phyloP scores from a whole-genome alignment of 345 rosid genomes.

The sweet orange (Citrus sinensis) region DNA sequence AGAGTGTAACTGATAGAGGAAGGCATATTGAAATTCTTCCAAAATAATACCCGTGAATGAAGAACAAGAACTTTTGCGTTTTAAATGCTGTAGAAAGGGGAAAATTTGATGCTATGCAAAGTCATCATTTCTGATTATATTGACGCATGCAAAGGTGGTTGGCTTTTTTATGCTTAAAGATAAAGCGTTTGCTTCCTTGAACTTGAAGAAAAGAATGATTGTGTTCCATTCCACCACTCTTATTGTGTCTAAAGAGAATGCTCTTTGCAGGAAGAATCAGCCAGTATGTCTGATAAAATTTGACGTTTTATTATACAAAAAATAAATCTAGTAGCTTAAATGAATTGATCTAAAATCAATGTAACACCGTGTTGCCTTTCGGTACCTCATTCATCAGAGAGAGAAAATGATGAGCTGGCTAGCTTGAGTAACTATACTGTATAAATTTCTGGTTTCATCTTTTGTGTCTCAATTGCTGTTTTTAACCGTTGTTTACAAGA shows the following conservation, averaged over 20 bases:
- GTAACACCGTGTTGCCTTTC: background rate
- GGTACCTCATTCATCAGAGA: background rate
- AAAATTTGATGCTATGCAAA: background rate
- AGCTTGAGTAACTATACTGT: background rate
- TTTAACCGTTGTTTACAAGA: constrained; percentile 15
- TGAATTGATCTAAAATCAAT: background rate
- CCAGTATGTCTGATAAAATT: background rate
- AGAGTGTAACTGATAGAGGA: constrained; percentile 2
- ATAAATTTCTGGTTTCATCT: background rate
- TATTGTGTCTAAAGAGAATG: background rate
- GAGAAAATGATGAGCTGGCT: background rate
- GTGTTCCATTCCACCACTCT: constrained; percentile 18
- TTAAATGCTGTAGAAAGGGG: background rate
- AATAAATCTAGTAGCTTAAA: background rate
- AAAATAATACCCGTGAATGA: background rate
- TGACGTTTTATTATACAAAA: background rate
- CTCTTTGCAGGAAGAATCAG: background rate
- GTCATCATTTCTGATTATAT: background rate
- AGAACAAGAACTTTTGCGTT: background rate
- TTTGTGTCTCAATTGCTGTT: background rate
- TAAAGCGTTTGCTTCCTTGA: background rate
- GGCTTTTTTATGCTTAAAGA: background rate
- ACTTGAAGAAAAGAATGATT: constrained; percentile 13
- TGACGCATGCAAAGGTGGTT: background rate
- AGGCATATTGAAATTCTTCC: constrained; percentile 13